Evolutionary conservation across 2,329 filamentous ascomycete genomes (phyloP), one percentile per base, ranked within the genome.

Genomic region (Zarea fungicola): DNA sequence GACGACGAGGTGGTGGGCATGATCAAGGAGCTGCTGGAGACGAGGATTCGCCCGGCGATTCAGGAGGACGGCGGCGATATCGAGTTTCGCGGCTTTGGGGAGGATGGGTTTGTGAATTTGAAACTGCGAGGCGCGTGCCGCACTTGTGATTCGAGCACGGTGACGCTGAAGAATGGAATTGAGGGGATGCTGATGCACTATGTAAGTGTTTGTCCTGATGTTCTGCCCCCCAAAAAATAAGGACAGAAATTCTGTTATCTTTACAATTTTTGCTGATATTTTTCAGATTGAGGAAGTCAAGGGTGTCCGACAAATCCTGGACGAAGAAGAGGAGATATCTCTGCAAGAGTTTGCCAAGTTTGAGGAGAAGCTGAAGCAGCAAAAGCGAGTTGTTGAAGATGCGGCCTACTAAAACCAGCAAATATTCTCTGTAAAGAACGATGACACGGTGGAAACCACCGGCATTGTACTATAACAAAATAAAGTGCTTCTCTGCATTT

Each of bases 131-230:
- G 93, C 14, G 93, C 93, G 18, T 99, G 93, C 69, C 78, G 93
- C 56, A 97, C 92, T 18, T 99, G 93, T 66, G 93, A 97, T 67
- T 95, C 89, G 39, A 96, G 91, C 65, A 97, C 93, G 0, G 91
- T 96, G 29, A 99, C 93, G 25, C 70, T 99, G 57, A 96, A 95
- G 76, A 97, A 95, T 65, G 93, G 93, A 6, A 99, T 99, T 58
- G 93, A 99, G 76, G 89, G 88, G 56, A 97, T 99, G 93, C 68
- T 97, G 65, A 96, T 96, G 89, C 89, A 92, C 67, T 93, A 93
- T 67, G 87, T 90, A 68, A 79, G 85, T n/a, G n/a, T n/a, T n/a
- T n/a, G n/a, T n/a, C n/a, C n/a, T n/a, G n/a, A n/a, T n/a, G n/a
- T n/a, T n/a, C n/a, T n/a, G n/a, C n/a, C n/a, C n/a, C n/a, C n/a